phyloP scores from a whole-genome alignment of 2,329 filamentous ascomycete species.

The Pseudohalonectria lignicola region DNA sequence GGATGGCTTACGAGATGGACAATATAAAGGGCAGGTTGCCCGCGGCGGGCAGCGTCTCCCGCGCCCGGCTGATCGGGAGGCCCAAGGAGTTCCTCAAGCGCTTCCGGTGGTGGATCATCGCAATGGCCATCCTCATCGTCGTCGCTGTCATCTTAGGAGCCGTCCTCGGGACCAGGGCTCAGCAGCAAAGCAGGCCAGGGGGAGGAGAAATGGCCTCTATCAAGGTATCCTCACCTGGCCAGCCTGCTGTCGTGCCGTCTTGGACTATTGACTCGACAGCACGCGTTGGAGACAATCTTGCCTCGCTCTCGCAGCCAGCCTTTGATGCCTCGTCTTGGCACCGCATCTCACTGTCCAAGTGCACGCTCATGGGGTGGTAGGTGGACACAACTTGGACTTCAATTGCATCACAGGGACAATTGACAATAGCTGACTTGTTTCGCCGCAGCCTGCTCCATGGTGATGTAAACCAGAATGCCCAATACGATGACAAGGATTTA shows the following conservation, averaged over 20 bases:
- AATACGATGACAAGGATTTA: constrained; percentile 39
- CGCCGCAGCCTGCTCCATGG: no score
- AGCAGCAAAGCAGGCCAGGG: background rate
- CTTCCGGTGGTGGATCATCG: no score
- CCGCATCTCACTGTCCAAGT: constrained; percentile 30
- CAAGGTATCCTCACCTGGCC: no score
- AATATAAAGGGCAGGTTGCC: no score
- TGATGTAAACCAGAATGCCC: constrained; percentile 38
- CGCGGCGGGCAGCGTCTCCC: no score
- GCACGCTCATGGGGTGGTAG: constrained; percentile 47
- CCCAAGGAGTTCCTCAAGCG: no score
- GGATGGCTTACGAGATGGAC: no score
- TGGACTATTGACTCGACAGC: constrained; percentile 40
- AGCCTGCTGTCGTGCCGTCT: constrained; percentile 22
- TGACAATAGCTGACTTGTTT: no score
- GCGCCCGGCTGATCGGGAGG: no score
- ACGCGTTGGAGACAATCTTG: constrained; percentile 20
- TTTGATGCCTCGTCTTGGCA: constrained; percentile 39
- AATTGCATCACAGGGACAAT: no score
- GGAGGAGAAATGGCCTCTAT: no score
- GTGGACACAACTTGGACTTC: no score
- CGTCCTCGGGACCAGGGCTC: background rate
- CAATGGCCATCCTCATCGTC: background rate
- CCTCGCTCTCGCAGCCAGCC: constrained; percentile 27
- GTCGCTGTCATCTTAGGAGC: background rate